Conservation (phyloP, 495 filamentous ascomycete genomes). For the Stereocaulon alpinum region DNA sequence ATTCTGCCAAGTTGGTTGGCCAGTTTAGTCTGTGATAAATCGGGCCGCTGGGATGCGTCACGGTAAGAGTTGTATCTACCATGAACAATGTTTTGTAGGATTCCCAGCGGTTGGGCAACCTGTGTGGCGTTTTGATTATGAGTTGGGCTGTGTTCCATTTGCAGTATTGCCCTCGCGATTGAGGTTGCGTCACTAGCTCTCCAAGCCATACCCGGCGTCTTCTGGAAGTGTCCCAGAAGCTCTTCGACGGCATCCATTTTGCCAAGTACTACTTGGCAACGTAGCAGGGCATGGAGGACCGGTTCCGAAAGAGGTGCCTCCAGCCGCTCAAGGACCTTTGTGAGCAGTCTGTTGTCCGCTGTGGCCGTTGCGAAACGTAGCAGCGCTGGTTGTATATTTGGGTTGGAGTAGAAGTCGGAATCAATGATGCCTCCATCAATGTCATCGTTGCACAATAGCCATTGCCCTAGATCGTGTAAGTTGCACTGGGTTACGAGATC, state of each 20-base stretch:
- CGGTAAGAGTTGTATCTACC: slow-evolving; percentile 26
- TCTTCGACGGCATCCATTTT: slow-evolving; percentile 39
- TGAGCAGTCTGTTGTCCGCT: slow-evolving; percentile 36
- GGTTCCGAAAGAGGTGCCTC: slow-evolving; percentile 32
- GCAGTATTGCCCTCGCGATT: slow-evolving; percentile 35
- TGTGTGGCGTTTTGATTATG: slow-evolving; percentile 7
- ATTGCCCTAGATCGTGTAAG: slow-evolving; percentile 41
- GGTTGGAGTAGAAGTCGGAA: slow-evolving; percentile 35
- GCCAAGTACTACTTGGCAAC: slow-evolving; percentile 36
- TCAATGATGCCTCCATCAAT: slow-evolving; percentile 49
- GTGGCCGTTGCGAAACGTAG: slow-evolving; percentile 48
- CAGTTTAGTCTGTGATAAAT: slow-evolving; percentile 19
- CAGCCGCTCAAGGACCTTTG: slow-evolving; percentile 33
- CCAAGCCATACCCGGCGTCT: slow-evolving; percentile 36
- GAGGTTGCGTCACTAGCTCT: slow-evolving; percentile 36
- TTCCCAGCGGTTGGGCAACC: slow-evolving; percentile 19
- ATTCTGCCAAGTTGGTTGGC: slow-evolving; percentile 25
- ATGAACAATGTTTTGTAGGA: slow-evolving; percentile 14
- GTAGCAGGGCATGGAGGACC: slow-evolving; percentile 40
- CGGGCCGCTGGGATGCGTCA: slow-evolving; percentile 17
- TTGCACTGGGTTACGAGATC: slow-evolving; percentile 41
- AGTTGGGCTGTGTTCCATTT: slow-evolving; percentile 23
- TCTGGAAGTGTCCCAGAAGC: slow-evolving; percentile 35
- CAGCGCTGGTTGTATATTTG: slow-evolving; percentile 43
- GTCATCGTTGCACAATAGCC: slow-evolving; percentile 45